Evolutionary conservation across 2,329 filamentous ascomycete species (phyloP), one percentile per base, ranked within the genome.

Genomic region (Microthyrium microscopicum): DNA sequence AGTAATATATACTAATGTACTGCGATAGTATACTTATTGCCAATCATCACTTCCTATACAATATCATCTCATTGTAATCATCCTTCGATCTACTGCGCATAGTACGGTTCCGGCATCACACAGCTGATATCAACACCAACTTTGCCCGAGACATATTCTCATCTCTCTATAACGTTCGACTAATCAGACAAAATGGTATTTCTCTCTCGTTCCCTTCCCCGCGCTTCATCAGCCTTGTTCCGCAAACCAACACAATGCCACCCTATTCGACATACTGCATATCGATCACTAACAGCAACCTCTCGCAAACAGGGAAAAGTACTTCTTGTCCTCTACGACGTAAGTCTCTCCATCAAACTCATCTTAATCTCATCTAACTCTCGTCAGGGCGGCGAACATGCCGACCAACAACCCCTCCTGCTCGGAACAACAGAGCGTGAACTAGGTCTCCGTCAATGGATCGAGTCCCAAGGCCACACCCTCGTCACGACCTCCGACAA

Each of bases 371-470:
- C 9, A 11, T 12, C 30, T 37, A 18, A 34, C 22, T 7, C n/a
- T 12, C 32, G 26, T 26, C 39, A 75, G 71, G 72, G 84, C 57
- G 70, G 73, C 55, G 66, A 83, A 64, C 83, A 93, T 66, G 84
- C 85, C 63, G 64, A 79, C 61, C 70, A 94, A 53, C 83, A 91
- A 56, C 84, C 85, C 43, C 72, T 71, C 50, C 71, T 98, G 48
- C 74, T 94, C 50, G 89, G 89, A 52, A 93, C 89, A 42, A 94
- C 84, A 31, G 83, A 98, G 70, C 95, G 95, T 60, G 89, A 98
- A 70, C 82, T 98, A 41, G 89, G 89, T 48, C 68, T 98, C 55
- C 75, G 89, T 54, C 85, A 91, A 63, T 98, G 89, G 87, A 77
- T 98, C 47, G 89, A 95, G 68, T 81, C 87, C 41, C 77, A 91